Conservation (phyloP, 2,329 filamentous ascomycete species). For the Talaromyces marneffei region DNA sequence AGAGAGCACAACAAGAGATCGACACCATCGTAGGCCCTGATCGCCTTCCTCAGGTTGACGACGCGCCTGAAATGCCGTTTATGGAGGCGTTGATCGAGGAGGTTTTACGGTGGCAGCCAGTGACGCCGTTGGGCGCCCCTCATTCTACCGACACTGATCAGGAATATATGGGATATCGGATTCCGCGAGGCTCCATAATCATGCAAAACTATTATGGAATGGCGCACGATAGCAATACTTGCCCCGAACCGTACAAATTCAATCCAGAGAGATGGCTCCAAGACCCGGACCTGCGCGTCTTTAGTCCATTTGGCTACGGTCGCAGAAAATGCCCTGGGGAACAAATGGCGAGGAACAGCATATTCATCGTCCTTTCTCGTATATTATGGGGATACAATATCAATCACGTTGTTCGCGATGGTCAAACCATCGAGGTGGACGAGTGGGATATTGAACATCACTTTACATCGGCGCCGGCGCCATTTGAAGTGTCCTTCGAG, state of each 20-base stretch:
- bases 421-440: conserved; percentile 32
- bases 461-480: conserved; percentile 21
- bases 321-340: conserved; percentile 43
- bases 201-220: conserved; percentile 41
- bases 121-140: conserved; percentile 42
- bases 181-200: conserved; percentile 41
- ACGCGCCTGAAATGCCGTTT: conserved; percentile 28
- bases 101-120: conserved; percentile 34
- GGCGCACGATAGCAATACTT: conserved; percentile 36
- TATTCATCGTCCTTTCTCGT: conserved; percentile 53
- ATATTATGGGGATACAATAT: conserved; percentile 44
- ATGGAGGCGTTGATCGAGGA: conserved; percentile 30
- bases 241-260: conserved; percentile 26
- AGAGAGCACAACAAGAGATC: conserved; percentile 33
- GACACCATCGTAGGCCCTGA: conserved; percentile 27
- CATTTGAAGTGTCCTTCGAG: conserved; percentile 20
- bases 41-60: conserved; percentile 28
- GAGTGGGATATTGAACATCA: conserved; percentile 26
- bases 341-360: conserved; percentile 26
- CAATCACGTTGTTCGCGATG: conserved; percentile 26
- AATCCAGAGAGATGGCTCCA: conserved; percentile 34
- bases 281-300: conserved; percentile 44
- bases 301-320: conserved; percentile 54
- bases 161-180: conserved; percentile 42
- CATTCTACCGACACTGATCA: conserved; percentile 45